Percentiles rank a stretch among this genome's conserved stretches.
phyloP scores from a whole-genome alignment of 352 stramenopile genomes.

The Globisporangium rhizosaccharum region DNA sequence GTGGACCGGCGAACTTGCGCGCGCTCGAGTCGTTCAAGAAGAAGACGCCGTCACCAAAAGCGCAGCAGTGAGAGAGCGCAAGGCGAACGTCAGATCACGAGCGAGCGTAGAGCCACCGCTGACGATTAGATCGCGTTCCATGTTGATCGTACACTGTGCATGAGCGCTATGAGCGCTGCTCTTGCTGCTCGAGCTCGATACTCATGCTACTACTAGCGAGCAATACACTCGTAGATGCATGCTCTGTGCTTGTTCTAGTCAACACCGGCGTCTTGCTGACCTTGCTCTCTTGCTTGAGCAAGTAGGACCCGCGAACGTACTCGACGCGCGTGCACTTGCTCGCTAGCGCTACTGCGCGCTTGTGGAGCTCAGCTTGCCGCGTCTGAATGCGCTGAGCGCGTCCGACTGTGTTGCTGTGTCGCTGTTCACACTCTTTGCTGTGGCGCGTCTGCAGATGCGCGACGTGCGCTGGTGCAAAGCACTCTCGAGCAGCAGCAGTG shows the following conservation, averaged over 20 bases:
- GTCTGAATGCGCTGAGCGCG: constrained; percentile 4
- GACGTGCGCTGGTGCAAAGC: constrained; percentile 14
- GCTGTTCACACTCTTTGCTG: not conserved
- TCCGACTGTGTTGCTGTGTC: not conserved
- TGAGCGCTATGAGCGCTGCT: too few species aligned
- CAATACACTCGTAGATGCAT: not conserved
- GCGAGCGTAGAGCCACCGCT: not conserved
- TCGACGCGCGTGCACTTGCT: constrained; percentile 10
- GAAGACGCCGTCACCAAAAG: constrained; percentile 13
- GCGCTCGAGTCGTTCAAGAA: constrained; percentile 54
- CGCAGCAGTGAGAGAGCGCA: not conserved
- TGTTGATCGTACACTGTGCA: too few species aligned
- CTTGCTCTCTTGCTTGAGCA: constrained; percentile 21
- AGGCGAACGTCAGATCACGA: not conserved
- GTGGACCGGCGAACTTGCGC: constrained; percentile 65
- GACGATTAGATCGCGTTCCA: not conserved
- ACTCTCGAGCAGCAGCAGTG: constrained; percentile 1
- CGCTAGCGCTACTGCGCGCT: constrained; percentile 25
- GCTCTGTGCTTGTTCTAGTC: not conserved
- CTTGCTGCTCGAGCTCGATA: not conserved
- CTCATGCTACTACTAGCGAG: not conserved
- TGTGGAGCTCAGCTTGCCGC: constrained; percentile 18
- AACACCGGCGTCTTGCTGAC: not conserved
- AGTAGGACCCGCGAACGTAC: constrained; percentile 42
- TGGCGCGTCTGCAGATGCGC: constrained; percentile 13